Conservation (phyloP, 768 basidiomycete species). For the Cystobasidium onofrii region DNA sequence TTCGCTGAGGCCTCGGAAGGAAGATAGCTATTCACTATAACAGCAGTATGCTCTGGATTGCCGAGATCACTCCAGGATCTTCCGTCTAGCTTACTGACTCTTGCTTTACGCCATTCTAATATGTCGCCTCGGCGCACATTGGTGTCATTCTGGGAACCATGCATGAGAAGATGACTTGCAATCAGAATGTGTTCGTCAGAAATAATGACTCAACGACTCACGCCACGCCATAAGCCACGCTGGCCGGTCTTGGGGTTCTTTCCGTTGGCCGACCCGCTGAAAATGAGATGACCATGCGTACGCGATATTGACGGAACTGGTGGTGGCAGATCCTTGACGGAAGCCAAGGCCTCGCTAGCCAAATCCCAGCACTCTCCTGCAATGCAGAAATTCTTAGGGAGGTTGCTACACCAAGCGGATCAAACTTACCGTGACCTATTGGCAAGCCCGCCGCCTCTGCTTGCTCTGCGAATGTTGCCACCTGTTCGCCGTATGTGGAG, state of each 20-base stretch:
- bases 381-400: too few species aligned
- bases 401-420: too few species aligned
- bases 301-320: slow-evolving; percentile 52
- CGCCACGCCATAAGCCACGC: slow-evolving; percentile 51
- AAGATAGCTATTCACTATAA: slow-evolving; percentile 4
- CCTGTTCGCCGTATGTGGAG: slow-evolving; percentile 52
- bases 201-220: not conserved
- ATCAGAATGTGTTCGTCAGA: not conserved
- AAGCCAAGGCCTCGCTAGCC: slow-evolving; percentile 52
- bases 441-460: slow-evolving; percentile 49
- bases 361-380: slow-evolving; percentile 59
- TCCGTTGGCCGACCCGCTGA: slow-evolving; percentile 47
- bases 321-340: slow-evolving; percentile 49
- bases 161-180: slow-evolving; percentile 15
- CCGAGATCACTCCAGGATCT: slow-evolving; percentile 46
- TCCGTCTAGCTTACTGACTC: slow-evolving; percentile 40
- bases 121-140: slow-evolving; percentile 55
- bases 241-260: slow-evolving; percentile 42
- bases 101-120: slow-evolving; percentile 52
- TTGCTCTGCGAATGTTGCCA: slow-evolving; percentile 52
- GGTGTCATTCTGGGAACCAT: slow-evolving; percentile 48
- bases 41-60: slow-evolving; percentile 48
- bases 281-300: slow-evolving; percentile 56
- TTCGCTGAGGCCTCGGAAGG: not conserved
- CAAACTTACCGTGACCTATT: slow-evolving; percentile 47